A percentile compares a stretch with the other conserved stretches of the same genome.
Conservation (phyloP, 1,139 yeast genomes). For the Sugiyamaella xylanicola region DNA sequence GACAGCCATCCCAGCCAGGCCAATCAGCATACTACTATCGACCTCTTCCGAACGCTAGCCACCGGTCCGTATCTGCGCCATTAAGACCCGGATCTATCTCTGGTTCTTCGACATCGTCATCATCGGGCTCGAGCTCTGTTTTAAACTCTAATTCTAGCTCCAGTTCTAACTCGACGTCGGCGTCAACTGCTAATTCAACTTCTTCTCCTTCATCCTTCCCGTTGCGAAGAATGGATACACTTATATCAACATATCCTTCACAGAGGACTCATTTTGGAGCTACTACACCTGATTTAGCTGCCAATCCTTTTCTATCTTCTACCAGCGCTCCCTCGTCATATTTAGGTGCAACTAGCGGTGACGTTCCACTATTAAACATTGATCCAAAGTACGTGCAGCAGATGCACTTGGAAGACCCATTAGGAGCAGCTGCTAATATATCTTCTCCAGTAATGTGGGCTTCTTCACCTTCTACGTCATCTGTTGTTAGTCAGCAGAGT, state of each 20-base stretch:
- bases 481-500: constrained; percentile 11
- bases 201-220: constrained; percentile 11
- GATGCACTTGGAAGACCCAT: constrained; percentile 18
- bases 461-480: constrained; percentile 18
- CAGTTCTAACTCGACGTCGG: constrained; percentile 4
- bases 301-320: constrained; percentile 5
- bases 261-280: constrained; percentile 14
- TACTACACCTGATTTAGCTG: constrained; percentile 15
- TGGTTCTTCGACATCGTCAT: constrained; percentile 3
- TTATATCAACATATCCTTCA: constrained; percentile 17
- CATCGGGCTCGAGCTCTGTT: constrained; percentile 1
- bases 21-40: constrained; percentile 10
- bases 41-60: not conserved
- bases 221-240: constrained; percentile 21
- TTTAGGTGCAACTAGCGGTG: constrained; percentile 12
- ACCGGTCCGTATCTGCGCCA: constrained; percentile 15
- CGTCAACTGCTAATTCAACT: constrained; percentile 6
- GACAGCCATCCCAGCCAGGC: constrained; percentile 4
- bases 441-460: constrained; percentile 18
- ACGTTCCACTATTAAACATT: constrained; percentile 18
- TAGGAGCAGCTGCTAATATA: constrained; percentile 5
- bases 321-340: constrained; percentile 9
- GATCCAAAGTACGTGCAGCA: constrained; percentile 23
- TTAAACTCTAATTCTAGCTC: constrained; percentile 4
- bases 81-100: constrained; percentile 11